Conservation (phyloP, 2,329 filamentous ascomycete genomes). For the Fusarium sp. region DNA sequence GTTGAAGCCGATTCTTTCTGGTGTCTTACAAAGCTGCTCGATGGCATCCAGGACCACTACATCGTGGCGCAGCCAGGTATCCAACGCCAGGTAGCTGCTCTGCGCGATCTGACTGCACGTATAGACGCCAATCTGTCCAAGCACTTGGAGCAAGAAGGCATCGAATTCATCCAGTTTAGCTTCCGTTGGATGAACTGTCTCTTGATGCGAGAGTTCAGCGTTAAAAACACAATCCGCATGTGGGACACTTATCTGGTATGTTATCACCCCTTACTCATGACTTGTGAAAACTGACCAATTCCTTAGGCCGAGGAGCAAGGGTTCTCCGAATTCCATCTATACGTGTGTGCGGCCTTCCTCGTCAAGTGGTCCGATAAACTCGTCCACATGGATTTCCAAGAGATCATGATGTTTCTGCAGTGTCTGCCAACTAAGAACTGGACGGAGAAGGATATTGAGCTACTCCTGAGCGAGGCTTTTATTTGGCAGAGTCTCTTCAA, state of each 20-base stretch:
- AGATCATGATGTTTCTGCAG: constrained; percentile 99
- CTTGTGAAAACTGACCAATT: constrained; percentile 3
- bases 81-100: constrained; percentile 89
- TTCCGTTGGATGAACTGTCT: constrained; percentile 99
- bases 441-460: constrained; percentile 98
- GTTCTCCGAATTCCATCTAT: constrained; percentile 98
- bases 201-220: constrained; percentile 96
- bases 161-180: constrained; percentile 99
- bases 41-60: constrained; percentile 99
- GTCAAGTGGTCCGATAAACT: constrained; percentile 98
- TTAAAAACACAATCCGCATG: constrained; percentile 97
- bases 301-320: constrained; percentile 94
- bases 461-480: constrained; percentile 94
- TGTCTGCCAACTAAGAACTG: constrained; percentile 91
- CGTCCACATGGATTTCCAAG: constrained; percentile 97
- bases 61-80: constrained; percentile 98
- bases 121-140: constrained; percentile 89
- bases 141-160: constrained; percentile 89
- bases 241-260: constrained; percentile 98
- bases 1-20: constrained; percentile 99
- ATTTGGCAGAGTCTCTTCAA: constrained; percentile 99
- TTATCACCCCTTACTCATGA: constrained; percentile 26
- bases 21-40: constrained; percentile 97
- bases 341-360: constrained; percentile 96
- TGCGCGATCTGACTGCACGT: constrained; percentile 90